A percentile compares a stretch with the other conserved stretches of the same genome.
These are phyloP conservation scores for Barnettozyma salicaria DNA, from an alignment of 805 yeast species.

Conservation along the genomic window DNA sequence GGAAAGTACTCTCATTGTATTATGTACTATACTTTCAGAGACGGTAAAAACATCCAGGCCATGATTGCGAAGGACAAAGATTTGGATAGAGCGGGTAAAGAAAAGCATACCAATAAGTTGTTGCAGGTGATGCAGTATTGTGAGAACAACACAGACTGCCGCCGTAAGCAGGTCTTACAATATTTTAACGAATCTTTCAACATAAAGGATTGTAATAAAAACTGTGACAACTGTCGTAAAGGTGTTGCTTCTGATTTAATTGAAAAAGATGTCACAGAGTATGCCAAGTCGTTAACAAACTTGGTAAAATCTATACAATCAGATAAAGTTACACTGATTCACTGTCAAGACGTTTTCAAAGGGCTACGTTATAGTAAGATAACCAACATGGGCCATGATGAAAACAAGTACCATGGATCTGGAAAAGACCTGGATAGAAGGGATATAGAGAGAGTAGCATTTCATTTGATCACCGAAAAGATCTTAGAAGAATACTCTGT, in stretches of 20 bases:
- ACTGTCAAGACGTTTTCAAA: conserved; percentile 77
- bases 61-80: conserved; percentile 76
- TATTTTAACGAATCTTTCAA: conserved; percentile 85
- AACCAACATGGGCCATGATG: conserved; percentile 55
- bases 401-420: conserved; percentile 56
- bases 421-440: conserved; percentile 61
- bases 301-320: conserved; percentile 52
- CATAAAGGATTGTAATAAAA: conserved; percentile 52
- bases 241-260: conserved; percentile 38
- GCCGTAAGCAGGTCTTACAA: conserved; percentile 81
- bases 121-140: conserved; percentile 86
- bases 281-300: conserved; percentile 52
- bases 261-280: conserved; percentile 60
- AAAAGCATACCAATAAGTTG: conserved; percentile 69
- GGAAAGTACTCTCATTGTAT: conserved; percentile 79
- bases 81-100: conserved; percentile 55
- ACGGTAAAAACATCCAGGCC: conserved; percentile 68
- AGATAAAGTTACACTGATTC: conserved; percentile 64
- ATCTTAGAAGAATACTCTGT: conserved; percentile 66
- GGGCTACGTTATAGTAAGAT: conserved; percentile 67
- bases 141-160: conserved; percentile 84
- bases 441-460: conserved; percentile 77
- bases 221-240: conserved; percentile 80
- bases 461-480: conserved; percentile 62
- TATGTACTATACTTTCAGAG: conserved; percentile 73